These are phyloP conservation scores for Ophiostoma sp. DNA, from an alignment of 2,329 filamentous ascomycete species.

Conservation along the genomic window DNA sequence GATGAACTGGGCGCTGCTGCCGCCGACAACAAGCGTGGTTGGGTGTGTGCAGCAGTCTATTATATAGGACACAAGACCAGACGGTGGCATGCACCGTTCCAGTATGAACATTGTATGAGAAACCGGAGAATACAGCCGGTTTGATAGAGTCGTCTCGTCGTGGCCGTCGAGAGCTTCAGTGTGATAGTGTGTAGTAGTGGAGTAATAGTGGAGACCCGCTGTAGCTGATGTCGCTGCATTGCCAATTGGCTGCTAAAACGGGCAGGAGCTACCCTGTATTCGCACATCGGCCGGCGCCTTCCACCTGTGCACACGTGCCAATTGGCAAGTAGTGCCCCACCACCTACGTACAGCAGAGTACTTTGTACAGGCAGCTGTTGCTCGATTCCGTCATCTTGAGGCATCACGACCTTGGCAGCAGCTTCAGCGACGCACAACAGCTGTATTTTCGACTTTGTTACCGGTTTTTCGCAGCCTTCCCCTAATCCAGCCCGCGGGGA, in stretches of 20 bases:
- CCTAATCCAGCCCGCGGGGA: not conserved
- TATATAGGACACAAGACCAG: conserved; percentile 61
- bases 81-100: conserved; percentile 49
- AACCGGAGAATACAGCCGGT: not conserved
- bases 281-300: not conserved
- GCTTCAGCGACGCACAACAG: not conserved
- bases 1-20: conserved; percentile 59
- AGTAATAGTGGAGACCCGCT: not conserved
- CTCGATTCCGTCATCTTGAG: not conserved
- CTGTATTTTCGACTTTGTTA: not conserved
- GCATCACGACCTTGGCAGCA: not conserved
- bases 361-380: not conserved
- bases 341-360: not conserved
- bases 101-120: conserved; percentile 36
- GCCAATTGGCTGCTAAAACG: not conserved
- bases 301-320: conserved; percentile 8
- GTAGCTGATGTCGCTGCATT: not conserved
- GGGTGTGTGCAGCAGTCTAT: conserved; percentile 51
- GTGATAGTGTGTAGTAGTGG: not conserved
- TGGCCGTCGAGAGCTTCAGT: not conserved
- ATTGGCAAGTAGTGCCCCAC: not conserved
- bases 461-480: too few species aligned
- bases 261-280: not conserved
- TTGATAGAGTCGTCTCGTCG: not conserved
- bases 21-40: conserved; percentile 68